phyloP scores from a whole-genome alignment of 179 eudicot species.

The Silene coronaria region DNA sequence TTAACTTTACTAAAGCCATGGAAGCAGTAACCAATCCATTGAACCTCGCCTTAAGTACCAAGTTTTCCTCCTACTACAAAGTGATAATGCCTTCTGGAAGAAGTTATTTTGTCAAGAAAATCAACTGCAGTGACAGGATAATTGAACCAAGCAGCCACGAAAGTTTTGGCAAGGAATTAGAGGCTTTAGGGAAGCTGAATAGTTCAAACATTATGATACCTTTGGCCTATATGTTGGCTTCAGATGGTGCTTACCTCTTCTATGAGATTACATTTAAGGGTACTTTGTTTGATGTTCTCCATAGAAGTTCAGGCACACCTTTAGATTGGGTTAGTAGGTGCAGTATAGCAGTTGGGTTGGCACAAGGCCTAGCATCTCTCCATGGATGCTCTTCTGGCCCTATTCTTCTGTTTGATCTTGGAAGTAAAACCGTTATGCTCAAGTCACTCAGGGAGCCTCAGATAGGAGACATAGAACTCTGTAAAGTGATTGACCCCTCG shows the following conservation, averaged over 20 bases:
- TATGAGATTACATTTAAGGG: conserved; percentile 58
- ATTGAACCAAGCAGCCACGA: conserved; percentile 50
- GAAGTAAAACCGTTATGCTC: conserved; percentile 57
- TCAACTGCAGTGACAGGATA: conserved; percentile 63
- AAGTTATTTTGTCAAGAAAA: conserved; percentile 67
- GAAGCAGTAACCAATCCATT: conserved; percentile 44
- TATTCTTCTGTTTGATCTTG: conserved; percentile 64
- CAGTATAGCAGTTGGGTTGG: conserved; percentile 74
- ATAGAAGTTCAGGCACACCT: conserved; percentile 34
- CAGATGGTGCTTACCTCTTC: conserved; percentile 61
- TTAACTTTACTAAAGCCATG: conserved; percentile 67
- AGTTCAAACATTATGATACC: conserved; percentile 83
- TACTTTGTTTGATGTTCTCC: conserved; percentile 60
- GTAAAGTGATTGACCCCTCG: conserved; percentile 76
- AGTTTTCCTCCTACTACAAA: conserved; percentile 69
- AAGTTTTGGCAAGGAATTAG: conserved; percentile 52
- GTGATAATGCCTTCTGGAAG: conserved; percentile 70
- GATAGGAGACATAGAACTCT: conserved; percentile 82
- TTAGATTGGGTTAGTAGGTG: conserved; percentile 82
- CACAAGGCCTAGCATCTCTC: conserved; percentile 73
- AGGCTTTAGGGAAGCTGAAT: conserved; percentile 52
- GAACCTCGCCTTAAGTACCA: conserved; percentile 43
- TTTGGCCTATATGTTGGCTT: conserved; percentile 60
- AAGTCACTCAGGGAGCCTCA: conserved; percentile 74
- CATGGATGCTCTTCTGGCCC: conserved; percentile 66